phyloP scores from a whole-genome alignment of 345 rosid species.

The Brassica rapa region DNA sequence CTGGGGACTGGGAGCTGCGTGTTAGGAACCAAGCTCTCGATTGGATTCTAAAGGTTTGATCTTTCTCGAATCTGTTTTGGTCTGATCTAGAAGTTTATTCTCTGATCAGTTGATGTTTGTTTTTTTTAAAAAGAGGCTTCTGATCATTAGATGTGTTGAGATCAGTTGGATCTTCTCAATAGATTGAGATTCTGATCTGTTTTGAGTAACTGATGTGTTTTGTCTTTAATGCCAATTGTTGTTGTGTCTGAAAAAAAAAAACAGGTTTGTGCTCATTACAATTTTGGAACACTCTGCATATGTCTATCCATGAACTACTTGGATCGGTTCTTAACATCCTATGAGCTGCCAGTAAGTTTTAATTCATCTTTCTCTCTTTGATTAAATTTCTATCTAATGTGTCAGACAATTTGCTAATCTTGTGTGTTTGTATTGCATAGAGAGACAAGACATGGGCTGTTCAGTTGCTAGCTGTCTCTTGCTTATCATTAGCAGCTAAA shows the following conservation, averaged over 20 bases:
- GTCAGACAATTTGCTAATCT: neutral
- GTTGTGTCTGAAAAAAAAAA: conserved; percentile 15
- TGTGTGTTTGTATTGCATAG: conserved; percentile 36
- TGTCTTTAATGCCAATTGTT: conserved; percentile 30
- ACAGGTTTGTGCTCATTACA: conserved; percentile 64
- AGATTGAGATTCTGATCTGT: conserved; percentile 22
- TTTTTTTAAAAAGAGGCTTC: neutral
- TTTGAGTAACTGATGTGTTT: conserved; percentile 1
- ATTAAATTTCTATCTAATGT: neutral
- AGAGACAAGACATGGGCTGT: conserved; percentile 62
- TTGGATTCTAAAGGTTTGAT: conserved; percentile 67
- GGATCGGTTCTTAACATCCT: conserved; percentile 67
- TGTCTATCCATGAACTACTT: conserved; percentile 67
- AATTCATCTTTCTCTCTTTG: neutral
- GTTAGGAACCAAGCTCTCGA: conserved; percentile 62
- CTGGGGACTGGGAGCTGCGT: conserved; percentile 56
- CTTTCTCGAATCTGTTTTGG: conserved; percentile 23
- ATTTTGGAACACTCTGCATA: conserved; percentile 56
- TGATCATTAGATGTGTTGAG: conserved; percentile 8
- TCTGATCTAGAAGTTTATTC: neutral
- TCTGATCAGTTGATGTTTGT: conserved; percentile 23
- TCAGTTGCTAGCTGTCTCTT: conserved; percentile 68
- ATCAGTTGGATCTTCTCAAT: conserved; percentile 24
- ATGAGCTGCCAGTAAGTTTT: conserved; percentile 67
- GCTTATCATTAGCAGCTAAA: conserved; percentile 77